Evolutionary conservation across 176 grass and related monocot species (phyloP).

Genomic region (Oryza brachyantha): DNA sequence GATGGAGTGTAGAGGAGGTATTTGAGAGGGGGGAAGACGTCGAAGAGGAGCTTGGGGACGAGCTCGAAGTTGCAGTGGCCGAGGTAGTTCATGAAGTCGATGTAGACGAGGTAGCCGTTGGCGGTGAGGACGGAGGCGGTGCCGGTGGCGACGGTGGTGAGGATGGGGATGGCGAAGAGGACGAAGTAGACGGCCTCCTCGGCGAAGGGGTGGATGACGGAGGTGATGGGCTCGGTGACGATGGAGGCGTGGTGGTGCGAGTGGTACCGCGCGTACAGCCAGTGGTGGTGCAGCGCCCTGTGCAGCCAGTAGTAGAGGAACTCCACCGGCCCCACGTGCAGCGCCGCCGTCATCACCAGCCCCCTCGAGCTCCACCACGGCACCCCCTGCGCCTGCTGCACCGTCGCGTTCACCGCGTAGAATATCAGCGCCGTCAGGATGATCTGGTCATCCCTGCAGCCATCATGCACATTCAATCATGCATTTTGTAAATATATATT

Average conservation of each 20-base stretch:
- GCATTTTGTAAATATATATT: no score
- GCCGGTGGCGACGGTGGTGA: constrained; percentile 28
- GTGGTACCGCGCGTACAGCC: constrained; percentile 63
- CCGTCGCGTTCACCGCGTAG: constrained; percentile 30
- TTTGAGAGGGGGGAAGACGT: constrained; percentile 67
- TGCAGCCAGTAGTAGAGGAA: constrained; percentile 87
- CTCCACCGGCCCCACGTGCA: constrained; percentile 58
- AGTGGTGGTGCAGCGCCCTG: constrained; percentile 76
- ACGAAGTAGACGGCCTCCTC: constrained; percentile 71
- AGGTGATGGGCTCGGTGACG: constrained; percentile 76
- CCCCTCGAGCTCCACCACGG: constrained; percentile 67
- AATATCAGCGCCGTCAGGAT: constrained; percentile 69
- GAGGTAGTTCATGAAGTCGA: constrained; percentile 97
- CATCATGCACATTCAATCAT: no score
- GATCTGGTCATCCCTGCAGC: constrained; percentile 90
- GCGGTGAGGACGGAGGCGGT: constrained; percentile 23
- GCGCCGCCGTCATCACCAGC: not conserved
- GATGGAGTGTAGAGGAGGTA: constrained; percentile 96
- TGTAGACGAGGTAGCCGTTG: constrained; percentile 53
- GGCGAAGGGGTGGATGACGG: constrained; percentile 86
- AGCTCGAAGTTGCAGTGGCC: constrained; percentile 97
- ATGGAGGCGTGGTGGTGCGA: constrained; percentile 71
- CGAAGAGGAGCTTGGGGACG: constrained; percentile 57
- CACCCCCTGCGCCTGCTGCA: not conserved
- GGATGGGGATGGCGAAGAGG: constrained; percentile 69